A percentile compares a stretch with the other conserved stretches of the same genome.
These are phyloP conservation scores for Geotrichum australiense DNA, from an alignment of 1,139 yeast species.

Conservation along the genomic window DNA sequence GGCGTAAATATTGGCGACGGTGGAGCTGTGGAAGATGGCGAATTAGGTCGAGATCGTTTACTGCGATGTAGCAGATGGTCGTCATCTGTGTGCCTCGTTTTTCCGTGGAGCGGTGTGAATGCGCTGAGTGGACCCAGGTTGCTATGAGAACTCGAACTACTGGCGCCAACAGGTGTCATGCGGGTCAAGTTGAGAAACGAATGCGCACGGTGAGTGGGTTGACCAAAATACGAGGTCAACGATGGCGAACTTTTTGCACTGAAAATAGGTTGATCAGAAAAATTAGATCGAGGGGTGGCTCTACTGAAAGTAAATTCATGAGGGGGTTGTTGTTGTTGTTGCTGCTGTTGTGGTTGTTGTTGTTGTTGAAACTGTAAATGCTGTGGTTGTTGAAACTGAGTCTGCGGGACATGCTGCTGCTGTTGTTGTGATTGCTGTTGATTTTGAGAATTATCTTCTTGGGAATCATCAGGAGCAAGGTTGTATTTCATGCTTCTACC, in stretches of 20 bases:
- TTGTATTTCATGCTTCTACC: constrained; percentile 28
- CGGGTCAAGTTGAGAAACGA: constrained; percentile 46
- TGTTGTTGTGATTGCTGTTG: constrained; percentile 3
- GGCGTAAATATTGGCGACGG: constrained; percentile 41
- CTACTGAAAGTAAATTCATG: constrained; percentile 16
- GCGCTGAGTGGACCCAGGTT: too few species aligned
- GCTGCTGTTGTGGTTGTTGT: constrained; percentile 13
- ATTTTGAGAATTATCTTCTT: constrained; percentile 6
- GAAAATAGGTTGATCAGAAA: constrained; percentile 22
- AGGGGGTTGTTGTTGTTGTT: constrained; percentile 10
- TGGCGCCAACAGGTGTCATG: constrained; percentile 56
- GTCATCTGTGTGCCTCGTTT: constrained; percentile 32
- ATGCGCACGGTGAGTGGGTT: constrained; percentile 31
- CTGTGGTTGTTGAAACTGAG: not conserved
- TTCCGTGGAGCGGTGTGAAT: constrained; percentile 33
- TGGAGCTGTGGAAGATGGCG: constrained; percentile 69
- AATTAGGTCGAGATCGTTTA: constrained; percentile 69
- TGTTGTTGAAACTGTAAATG: constrained; percentile 10
- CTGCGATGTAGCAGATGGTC: constrained; percentile 43
- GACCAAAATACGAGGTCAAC: constrained; percentile 49
- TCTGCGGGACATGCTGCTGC: constrained; percentile 8
- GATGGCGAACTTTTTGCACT: constrained; percentile 58
- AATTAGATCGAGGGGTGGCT: constrained; percentile 17
- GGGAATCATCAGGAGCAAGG: constrained; percentile 28
- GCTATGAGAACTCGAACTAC: too few species aligned